A percentile compares a stretch with the other conserved stretches of the same genome.
Conservation (phyloP, 78 protist genomes). For the Planoprotostelium fungivorum region DNA sequence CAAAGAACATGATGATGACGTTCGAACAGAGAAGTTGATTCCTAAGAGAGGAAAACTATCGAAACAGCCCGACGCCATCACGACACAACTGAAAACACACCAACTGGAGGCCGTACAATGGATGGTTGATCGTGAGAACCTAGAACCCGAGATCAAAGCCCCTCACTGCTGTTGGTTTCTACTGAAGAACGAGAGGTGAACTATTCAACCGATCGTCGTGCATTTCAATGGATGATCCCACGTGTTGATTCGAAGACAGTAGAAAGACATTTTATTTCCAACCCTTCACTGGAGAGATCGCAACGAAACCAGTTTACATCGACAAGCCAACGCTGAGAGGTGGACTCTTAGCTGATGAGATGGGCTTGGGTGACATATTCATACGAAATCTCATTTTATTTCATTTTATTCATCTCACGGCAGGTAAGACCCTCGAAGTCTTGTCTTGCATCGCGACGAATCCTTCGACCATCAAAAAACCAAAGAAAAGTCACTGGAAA, state of each 20-base stretch:
- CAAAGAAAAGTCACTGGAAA: not conserved
- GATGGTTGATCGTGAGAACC: not conserved
- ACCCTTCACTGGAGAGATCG: not conserved
- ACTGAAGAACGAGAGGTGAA: not conserved
- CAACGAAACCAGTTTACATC: not conserved
- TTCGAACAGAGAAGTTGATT: too few species aligned
- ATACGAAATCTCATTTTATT: not conserved
- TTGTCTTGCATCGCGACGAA: not conserved
- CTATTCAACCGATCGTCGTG: too few species aligned
- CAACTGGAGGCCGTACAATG: not conserved
- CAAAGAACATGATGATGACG: too few species aligned
- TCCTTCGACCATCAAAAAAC: not conserved
- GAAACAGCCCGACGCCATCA: not conserved
- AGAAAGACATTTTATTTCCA: not conserved
- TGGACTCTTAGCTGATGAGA: not conserved
- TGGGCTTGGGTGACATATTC: not conserved
- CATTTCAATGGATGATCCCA: not conserved
- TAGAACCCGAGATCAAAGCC: not conserved
- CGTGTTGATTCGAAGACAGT: not conserved
- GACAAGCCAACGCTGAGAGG: not conserved
- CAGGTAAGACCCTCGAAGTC: not conserved
- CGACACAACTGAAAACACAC: not conserved
- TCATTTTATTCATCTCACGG: too few species aligned
- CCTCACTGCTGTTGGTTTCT: not conserved
- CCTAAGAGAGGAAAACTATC: too few species aligned